These are phyloP conservation scores for Arachis stenosperma DNA, from an alignment of 306 rosid species.

Conservation along the genomic window DNA sequence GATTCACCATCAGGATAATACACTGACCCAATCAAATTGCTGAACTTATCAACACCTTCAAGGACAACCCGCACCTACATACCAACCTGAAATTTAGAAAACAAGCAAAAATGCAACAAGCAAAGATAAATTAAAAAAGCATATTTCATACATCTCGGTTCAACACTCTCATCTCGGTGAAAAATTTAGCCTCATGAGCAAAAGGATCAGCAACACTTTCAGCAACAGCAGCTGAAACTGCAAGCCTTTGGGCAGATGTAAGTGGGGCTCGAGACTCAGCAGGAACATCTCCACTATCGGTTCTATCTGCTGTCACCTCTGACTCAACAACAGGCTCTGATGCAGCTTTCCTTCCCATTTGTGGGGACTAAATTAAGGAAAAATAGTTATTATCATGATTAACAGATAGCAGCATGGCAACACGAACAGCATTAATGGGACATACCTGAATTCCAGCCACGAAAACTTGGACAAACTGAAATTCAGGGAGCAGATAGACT, in stretches of 20 bases:
- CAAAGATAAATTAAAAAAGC: slow-evolving; percentile 30
- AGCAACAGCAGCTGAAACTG: slow-evolving; percentile 59
- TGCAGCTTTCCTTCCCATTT: slow-evolving; percentile 77
- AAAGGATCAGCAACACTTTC: slow-evolving; percentile 72
- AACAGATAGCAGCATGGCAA: slow-evolving; percentile 18
- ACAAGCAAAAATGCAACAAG: slow-evolving; percentile 13
- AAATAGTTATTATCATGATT: neutral
- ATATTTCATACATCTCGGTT: slow-evolving; percentile 68
- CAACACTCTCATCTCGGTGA: slow-evolving; percentile 77
- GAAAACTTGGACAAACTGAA: slow-evolving; percentile 95
- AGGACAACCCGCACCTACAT: slow-evolving; percentile 78
- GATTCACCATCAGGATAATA: slow-evolving; percentile 87
- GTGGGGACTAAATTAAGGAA: slow-evolving; percentile 63
- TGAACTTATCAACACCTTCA: slow-evolving; percentile 86
- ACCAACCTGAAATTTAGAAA: slow-evolving; percentile 43
- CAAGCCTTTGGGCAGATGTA: slow-evolving; percentile 87
- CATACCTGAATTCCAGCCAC: slow-evolving; percentile 91
- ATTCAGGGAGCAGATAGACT: slow-evolving; percentile 82
- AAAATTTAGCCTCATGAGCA: slow-evolving; percentile 80
- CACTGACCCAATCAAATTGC: slow-evolving; percentile 83
- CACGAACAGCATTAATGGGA: slow-evolving; percentile 7
- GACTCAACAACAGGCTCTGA: slow-evolving; percentile 59
- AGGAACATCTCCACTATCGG: slow-evolving; percentile 66
- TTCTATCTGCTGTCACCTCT: slow-evolving; percentile 52
- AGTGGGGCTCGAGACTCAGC: slow-evolving; percentile 63